Percentiles rank a stretch among this genome's conserved stretches.
phyloP scores from a whole-genome alignment of 257 asterid species.

The Ophiorrhiza pumila region DNA sequence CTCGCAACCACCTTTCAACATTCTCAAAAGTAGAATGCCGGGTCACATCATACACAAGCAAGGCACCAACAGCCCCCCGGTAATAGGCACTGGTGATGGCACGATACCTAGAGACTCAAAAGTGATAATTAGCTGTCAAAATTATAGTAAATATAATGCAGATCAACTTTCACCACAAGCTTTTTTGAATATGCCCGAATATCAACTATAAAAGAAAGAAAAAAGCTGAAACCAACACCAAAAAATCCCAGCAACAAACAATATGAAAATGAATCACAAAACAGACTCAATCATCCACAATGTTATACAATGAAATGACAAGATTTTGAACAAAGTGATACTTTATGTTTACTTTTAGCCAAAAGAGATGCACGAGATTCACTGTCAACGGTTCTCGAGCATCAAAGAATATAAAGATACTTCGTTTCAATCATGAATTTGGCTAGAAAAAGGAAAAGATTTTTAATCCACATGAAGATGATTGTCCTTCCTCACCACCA shows the following conservation, averaged over 20 bases:
- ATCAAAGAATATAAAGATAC: background rate
- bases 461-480: background rate
- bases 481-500: background rate
- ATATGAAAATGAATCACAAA: background rate
- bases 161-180: background rate
- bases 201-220: background rate
- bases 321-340: background rate
- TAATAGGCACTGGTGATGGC: constrained; percentile 92
- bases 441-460: background rate
- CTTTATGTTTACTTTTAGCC: background rate
- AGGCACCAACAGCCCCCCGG: constrained; percentile 85
- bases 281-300: background rate
- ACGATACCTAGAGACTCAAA: constrained; percentile 51
- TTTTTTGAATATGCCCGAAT: no score
- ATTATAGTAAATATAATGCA: constrained; percentile 5
- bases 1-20: constrained; percentile 71
- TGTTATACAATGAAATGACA: constrained; percentile 3
- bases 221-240: background rate
- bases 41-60: constrained; percentile 80
- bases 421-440: background rate
- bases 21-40: constrained; percentile 74
- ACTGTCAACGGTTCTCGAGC: background rate
- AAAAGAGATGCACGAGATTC: background rate
- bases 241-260: background rate
- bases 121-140: background rate